These are phyloP conservation scores for Pilatotrama ljubarskyi DNA, from an alignment of 768 basidiomycete species.

Conservation along the genomic window DNA sequence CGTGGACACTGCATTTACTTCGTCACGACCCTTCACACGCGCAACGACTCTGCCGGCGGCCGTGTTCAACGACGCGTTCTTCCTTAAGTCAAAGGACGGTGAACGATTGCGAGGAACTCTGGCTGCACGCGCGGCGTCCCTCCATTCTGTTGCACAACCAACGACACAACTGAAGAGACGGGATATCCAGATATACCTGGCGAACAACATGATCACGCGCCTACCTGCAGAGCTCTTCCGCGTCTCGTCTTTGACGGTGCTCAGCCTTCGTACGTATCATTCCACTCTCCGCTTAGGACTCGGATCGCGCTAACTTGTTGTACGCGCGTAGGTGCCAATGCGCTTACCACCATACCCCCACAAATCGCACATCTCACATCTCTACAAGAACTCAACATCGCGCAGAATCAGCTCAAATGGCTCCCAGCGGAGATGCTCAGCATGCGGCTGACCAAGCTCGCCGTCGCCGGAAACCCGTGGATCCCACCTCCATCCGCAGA, in stretches of 20 bases:
- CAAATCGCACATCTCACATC: slow-evolving; percentile 56
- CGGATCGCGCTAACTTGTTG: neutral
- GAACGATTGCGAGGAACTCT: slow-evolving; percentile 8
- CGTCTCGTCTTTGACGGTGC: slow-evolving; percentile 56
- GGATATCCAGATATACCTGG: slow-evolving; percentile 58
- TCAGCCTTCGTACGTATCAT: slow-evolving; percentile 58
- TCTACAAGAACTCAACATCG: slow-evolving; percentile 60
- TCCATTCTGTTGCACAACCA: slow-evolving; percentile 23
- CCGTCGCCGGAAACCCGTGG: slow-evolving; percentile 64
- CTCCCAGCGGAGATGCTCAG: slow-evolving; percentile 66
- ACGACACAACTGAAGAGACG: slow-evolving; percentile 30
- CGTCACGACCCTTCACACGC: slow-evolving; percentile 23
- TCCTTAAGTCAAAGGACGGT: slow-evolving; percentile 15
- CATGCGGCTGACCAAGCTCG: slow-evolving; percentile 51
- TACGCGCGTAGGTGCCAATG: slow-evolving; percentile 51
- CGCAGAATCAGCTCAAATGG: slow-evolving; percentile 56
- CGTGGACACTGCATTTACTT: neutral
- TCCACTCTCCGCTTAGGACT: neutral
- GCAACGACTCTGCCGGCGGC: slow-evolving; percentile 24
- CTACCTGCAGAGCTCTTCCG: slow-evolving; percentile 61
- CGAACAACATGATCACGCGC: slow-evolving; percentile 49
- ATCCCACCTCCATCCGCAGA: slow-evolving; percentile 30
- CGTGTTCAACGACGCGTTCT: slow-evolving; percentile 17
- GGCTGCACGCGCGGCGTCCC: slow-evolving; percentile 18
- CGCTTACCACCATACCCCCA: slow-evolving; percentile 56